phyloP scores from a whole-genome alignment of 306 rosid species.

The Gleditsia sinensis region DNA sequence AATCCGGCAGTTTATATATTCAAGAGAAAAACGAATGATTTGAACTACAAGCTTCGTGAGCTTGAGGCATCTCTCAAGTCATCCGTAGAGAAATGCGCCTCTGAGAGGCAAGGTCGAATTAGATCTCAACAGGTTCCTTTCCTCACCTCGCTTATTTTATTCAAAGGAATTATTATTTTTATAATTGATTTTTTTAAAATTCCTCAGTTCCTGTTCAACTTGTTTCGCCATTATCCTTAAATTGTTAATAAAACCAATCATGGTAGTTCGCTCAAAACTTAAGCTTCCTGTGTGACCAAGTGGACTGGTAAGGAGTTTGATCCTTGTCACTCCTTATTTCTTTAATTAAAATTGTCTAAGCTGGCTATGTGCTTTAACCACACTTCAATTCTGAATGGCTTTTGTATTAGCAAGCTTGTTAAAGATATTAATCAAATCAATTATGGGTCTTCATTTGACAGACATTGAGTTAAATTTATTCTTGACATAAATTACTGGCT shows the following conservation, averaged over 20 bases:
- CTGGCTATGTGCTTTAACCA: background rate
- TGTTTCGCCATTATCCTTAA: background rate
- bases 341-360: background rate
- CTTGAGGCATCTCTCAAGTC: constrained; percentile 69
- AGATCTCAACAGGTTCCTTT: constrained; percentile 80
- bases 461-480: background rate
- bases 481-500: background rate
- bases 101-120: constrained; percentile 94
- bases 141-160: background rate
- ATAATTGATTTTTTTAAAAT: background rate
- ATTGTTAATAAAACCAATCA: too few species aligned
- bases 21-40: constrained; percentile 52
- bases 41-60: constrained; percentile 58
- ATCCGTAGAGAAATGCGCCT: constrained; percentile 51
- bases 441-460: background rate
- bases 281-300: too few species aligned
- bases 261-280: too few species aligned
- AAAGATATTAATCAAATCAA: background rate
- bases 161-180: background rate
- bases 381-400: background rate
- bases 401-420: background rate
- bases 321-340: background rate
- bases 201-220: background rate
- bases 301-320: background rate
- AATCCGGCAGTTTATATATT: constrained; percentile 47